Conservation (phyloP, 768 basidiomycete genomes). For the Mycena galericulata region DNA sequence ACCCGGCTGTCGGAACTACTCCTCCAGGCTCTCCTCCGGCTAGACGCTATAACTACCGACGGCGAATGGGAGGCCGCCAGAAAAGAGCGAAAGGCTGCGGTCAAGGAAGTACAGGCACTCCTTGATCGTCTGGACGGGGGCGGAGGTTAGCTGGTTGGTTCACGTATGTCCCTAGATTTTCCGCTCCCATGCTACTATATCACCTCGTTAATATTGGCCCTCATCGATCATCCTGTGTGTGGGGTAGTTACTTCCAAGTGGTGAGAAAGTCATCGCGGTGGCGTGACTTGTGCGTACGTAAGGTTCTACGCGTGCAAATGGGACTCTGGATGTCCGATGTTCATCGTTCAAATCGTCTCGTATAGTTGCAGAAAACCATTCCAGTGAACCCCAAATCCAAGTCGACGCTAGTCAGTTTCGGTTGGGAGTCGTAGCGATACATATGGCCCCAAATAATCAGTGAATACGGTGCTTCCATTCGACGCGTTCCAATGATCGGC, state of each 20-base stretch:
- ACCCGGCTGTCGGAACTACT: conserved; percentile 83
- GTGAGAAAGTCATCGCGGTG: conserved; percentile 16
- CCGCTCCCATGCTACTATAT: neutral
- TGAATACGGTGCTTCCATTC: too few species aligned
- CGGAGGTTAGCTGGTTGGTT: neutral
- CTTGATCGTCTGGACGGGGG: conserved; percentile 62
- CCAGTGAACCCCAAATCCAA: too few species aligned
- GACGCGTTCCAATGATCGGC: too few species aligned
- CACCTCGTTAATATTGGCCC: too few species aligned
- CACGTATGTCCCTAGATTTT: neutral
- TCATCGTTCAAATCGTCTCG: too few species aligned
- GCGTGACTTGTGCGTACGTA: conserved; percentile 14
- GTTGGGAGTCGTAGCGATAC: too few species aligned
- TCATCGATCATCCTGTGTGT: too few species aligned
- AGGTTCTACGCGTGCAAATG: too few species aligned
- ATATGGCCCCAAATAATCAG: too few species aligned
- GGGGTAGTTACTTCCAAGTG: neutral
- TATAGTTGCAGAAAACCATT: too few species aligned
- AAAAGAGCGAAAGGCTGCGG: conserved; percentile 85
- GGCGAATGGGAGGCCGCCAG: conserved; percentile 84
- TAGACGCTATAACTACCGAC: conserved; percentile 86
- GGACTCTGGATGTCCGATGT: too few species aligned
- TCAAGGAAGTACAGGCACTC: conserved; percentile 85
- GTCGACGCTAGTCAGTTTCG: too few species aligned
- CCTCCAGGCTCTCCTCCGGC: conserved; percentile 85